Evolutionary conservation across 2,329 filamentous ascomycete species (phyloP).

Genomic region (Penicillium sp.): DNA sequence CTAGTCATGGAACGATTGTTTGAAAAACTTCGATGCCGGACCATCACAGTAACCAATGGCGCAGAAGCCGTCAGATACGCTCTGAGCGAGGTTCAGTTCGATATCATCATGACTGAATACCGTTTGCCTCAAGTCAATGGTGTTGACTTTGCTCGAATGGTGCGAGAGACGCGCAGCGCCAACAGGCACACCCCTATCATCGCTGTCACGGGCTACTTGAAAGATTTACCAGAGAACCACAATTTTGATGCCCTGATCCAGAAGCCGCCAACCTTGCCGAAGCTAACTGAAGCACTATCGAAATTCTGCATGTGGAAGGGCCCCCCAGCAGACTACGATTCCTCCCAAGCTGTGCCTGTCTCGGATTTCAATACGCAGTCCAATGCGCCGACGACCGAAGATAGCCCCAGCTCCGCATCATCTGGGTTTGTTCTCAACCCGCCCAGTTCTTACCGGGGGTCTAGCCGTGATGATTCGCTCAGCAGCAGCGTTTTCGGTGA

Average conservation of each 20-base stretch:
- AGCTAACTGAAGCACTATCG: slow-evolving; percentile 83
- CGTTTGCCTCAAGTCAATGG: slow-evolving; percentile 94
- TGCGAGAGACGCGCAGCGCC: slow-evolving; percentile 91
- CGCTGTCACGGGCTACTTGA: slow-evolving; percentile 95
- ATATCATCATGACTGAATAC: slow-evolving; percentile 98
- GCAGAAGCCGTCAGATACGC: slow-evolving; percentile 91
- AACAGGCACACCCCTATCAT: slow-evolving; percentile 95
- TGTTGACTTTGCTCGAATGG: slow-evolving; percentile 94
- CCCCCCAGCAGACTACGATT: slow-evolving; percentile 59
- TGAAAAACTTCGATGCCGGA: slow-evolving; percentile 92
- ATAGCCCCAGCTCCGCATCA: slow-evolving; percentile 81
- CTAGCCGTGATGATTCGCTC: slow-evolving; percentile 85
- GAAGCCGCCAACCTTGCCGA: slow-evolving; percentile 91
- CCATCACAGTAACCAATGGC: slow-evolving; percentile 86
- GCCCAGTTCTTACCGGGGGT: slow-evolving; percentile 75
- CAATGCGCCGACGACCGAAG: slow-evolving; percentile 65
- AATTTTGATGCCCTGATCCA: slow-evolving; percentile 95
- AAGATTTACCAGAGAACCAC: slow-evolving; percentile 90
- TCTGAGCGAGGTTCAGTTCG: slow-evolving; percentile 96
- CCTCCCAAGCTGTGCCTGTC: slow-evolving; percentile 59
- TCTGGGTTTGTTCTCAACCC: slow-evolving; percentile 68
- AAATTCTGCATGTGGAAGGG: slow-evolving; percentile 93
- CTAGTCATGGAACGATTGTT: slow-evolving; percentile 99
- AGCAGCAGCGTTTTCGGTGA: slow-evolving; percentile 82
- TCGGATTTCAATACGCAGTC: slow-evolving; percentile 65